Evolutionary conservation across 2,329 filamentous ascomycete species (phyloP).

Genomic region (Eutypa lata): DNA sequence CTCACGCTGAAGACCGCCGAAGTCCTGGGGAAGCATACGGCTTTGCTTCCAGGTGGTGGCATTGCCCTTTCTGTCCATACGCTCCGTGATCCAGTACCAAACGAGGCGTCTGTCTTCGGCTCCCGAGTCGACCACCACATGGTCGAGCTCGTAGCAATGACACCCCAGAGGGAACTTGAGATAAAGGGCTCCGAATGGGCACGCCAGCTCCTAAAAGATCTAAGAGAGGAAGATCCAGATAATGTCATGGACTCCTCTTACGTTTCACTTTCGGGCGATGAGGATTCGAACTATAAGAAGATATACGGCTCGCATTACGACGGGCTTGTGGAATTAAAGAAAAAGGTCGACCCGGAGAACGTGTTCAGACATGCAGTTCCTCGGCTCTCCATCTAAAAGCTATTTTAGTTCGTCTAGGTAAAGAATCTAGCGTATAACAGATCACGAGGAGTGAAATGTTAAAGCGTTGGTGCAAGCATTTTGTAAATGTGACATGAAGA

Average conservation of each 20-base stretch:
- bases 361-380: constrained; percentile 28
- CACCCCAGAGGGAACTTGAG: constrained; percentile 18
- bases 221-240: constrained; percentile 16
- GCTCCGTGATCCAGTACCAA: constrained; percentile 19
- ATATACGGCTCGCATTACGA: constrained; percentile 29
- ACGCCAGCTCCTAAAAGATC: constrained; percentile 8
- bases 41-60: constrained; percentile 18
- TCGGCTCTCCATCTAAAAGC: constrained; percentile 7
- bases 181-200: constrained; percentile 23
- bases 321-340: constrained; percentile 24
- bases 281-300: constrained; percentile 21
- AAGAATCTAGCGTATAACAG: too few relatives aligned
- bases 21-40: constrained; percentile 21
- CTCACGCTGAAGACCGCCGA: constrained; percentile 23
- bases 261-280: constrained; percentile 26
- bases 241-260: constrained; percentile 29
- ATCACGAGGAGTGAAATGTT: too few relatives aligned
- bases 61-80: constrained; percentile 28
- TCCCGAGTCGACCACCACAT: constrained; percentile 30
- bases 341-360: constrained; percentile 32
- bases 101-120: constrained; percentile 26
- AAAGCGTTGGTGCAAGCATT: too few relatives aligned
- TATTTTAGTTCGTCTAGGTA: too few relatives aligned
- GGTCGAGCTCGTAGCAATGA: constrained; percentile 31
- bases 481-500: too few relatives aligned